Conservation (phyloP, 345 rosid genomes). For the Acer saccharum region DNA sequence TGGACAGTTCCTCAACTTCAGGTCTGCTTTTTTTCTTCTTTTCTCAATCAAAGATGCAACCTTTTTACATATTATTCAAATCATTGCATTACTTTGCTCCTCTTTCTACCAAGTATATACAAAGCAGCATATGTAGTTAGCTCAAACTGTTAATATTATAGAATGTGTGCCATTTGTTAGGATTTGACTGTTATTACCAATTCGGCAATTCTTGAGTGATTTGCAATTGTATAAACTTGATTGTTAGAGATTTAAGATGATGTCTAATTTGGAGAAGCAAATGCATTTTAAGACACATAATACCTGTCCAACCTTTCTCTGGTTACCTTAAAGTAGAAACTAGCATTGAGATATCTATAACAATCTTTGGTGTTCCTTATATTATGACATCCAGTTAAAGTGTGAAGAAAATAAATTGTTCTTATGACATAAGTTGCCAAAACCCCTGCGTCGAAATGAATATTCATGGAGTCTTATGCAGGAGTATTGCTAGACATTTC, state of each 20-base stretch:
- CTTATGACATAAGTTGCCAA: no score
- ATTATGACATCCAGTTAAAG: no score
- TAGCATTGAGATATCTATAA: not conserved
- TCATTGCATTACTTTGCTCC: not conserved
- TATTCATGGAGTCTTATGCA: no score
- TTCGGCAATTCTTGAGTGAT: no score
- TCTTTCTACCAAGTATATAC: not conserved
- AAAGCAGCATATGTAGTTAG: not conserved
- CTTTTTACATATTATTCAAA: not conserved
- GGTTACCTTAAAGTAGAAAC: not conserved
- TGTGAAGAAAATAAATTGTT: no score
- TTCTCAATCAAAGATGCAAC: not conserved
- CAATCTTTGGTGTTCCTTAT: not conserved
- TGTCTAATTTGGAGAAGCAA: not conserved
- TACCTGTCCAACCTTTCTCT: not conserved
- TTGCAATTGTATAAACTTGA: no score
- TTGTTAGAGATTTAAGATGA: not conserved
- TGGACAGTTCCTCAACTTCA: slow-evolving; percentile 95
- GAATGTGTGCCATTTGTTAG: no score
- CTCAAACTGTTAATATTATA: not conserved
- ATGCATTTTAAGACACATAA: no score
- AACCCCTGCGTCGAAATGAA: no score
- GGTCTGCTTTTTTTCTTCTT: slow-evolving; percentile 36
- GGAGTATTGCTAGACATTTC: not conserved
- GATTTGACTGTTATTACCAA: no score